A percentile compares a stretch with the other conserved stretches of the same genome.
These are phyloP conservation scores for Pyracantha coccinea DNA, from an alignment of 331 rosid species.

Conservation along the genomic window DNA sequence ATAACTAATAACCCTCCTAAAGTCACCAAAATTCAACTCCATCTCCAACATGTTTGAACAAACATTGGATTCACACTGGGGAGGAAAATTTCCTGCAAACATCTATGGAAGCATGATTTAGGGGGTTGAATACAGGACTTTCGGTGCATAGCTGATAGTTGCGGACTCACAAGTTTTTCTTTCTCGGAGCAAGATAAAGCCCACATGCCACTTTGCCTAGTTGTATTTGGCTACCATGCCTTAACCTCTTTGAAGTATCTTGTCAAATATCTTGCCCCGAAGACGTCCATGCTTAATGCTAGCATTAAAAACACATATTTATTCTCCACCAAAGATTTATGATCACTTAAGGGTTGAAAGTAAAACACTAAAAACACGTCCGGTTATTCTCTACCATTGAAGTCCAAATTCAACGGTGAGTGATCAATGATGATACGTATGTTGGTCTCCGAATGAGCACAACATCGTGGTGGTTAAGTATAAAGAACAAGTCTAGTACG, in stretches of 20 bases:
- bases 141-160: too few relatives aligned
- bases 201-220: neutral
- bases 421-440: too few relatives aligned
- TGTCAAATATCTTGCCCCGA: neutral
- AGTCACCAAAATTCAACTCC: neutral
- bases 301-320: neutral
- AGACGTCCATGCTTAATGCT: neutral
- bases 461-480: too few relatives aligned
- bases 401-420: neutral
- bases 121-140: neutral
- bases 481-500: neutral
- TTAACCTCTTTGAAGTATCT: too few relatives aligned
- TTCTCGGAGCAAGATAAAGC: neutral
- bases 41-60: neutral
- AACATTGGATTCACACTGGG: neutral
- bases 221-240: neutral
- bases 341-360: neutral
- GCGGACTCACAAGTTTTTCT: too few relatives aligned
- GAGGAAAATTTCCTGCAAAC: neutral
- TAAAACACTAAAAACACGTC: neutral
- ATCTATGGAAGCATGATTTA: neutral
- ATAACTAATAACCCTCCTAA: neutral
- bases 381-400: too few relatives aligned
- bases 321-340: too few relatives aligned
- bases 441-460: too few relatives aligned